Evolutionary conservation across 2,329 filamentous ascomycete species (phyloP), one percentile per base, ranked within the genome.

Genomic region (Penicillium sp.): DNA sequence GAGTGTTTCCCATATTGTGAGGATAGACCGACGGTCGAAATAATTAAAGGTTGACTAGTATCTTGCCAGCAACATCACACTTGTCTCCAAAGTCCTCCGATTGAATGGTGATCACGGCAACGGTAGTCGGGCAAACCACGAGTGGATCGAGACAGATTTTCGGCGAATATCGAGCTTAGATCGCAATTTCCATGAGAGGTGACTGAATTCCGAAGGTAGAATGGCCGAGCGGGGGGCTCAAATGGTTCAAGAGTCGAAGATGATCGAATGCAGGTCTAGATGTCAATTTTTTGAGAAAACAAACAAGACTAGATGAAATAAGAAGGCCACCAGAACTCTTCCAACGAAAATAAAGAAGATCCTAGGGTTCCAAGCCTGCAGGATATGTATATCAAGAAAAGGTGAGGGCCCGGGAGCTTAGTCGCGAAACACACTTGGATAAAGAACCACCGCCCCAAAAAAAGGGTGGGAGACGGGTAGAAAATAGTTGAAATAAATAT

Each of bases 1-100:
- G 92, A 74, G 88, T 89, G 80, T 97, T 97, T 75, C 93, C 93
- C 93, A 97, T 97, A 71, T 58, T 68, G 64, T 59, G 23, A 46
- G 55, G 43, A 38, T 43, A 21, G 37, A 52, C 51, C n/a, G 38
- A 50, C 37, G 54, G 52, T 25, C 35, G 54, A 59, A 56, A 59
- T 62, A 56, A 58, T 62, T 62, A 62, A 64, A 47, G 47, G 49
- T 58, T 54, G 52, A 58, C 55, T 59, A 63, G 43, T 53, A 60
- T 54, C 54, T 62, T 64, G 48, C 60, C 54, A 52, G 60, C 66
- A 61, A 69, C 67, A 71, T 68, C 63, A 62, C 65, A 64, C 41
- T 62, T 43, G 33, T 51, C 33, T 41, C 46, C 47, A 48, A 53
- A 42, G 21, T n/a, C 25, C 8, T 41, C 33, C 29, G 31, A 33